phyloP scores from a whole-genome alignment of 2,329 filamentous ascomycete species.

The Akanthomyces dipterigenus region DNA sequence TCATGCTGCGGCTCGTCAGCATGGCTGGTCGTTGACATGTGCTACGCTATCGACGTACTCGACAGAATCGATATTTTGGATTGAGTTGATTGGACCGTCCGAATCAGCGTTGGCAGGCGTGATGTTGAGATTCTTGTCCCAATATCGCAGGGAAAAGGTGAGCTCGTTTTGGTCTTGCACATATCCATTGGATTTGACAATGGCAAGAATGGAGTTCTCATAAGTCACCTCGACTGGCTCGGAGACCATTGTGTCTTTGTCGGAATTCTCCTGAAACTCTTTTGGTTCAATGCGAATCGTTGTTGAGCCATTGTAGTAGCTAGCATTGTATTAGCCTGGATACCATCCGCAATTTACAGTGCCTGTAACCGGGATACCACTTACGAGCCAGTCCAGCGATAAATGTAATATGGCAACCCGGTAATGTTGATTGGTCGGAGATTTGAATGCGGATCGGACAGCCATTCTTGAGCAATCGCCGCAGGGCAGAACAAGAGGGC shows the following conservation, averaged over 20 bases:
- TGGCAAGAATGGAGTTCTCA: conserved; percentile 1
- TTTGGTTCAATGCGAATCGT: conserved; percentile 1
- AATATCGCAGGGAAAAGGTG: background rate
- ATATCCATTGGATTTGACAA: conserved; percentile 1
- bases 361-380: background rate
- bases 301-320: conserved; percentile 6
- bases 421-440: conserved; percentile 3
- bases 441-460: conserved; percentile 2
- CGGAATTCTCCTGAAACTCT: background rate
- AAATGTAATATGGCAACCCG: background rate
- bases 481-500: background rate
- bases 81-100: background rate
- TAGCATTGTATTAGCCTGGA: background rate
- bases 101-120: background rate
- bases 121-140: conserved; percentile 4
- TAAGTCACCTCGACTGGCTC: background rate
- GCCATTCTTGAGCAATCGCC: background rate
- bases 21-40: background rate
- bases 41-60: background rate
- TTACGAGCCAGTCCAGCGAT: conserved; percentile 7
- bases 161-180: background rate
- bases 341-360: background rate
- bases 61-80: background rate
- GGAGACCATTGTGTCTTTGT: background rate
- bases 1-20: background rate